Conservation (phyloP, 306 rosid species). For the Vicia villosa region DNA sequence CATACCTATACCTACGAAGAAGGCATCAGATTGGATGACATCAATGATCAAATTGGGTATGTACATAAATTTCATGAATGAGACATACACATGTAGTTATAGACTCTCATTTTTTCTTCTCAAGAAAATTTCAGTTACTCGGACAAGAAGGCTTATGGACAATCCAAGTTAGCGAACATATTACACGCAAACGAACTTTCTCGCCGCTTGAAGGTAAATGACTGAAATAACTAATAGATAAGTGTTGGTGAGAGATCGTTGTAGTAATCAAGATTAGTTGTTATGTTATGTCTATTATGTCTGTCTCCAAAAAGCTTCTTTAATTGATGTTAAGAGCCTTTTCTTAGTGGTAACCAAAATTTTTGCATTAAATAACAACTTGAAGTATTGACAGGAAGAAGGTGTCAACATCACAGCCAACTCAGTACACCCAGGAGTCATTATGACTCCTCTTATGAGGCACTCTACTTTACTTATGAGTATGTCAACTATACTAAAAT, state of each 20-base stretch:
- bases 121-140: constrained; percentile 56
- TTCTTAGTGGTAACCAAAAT: neutral
- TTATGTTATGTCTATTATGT: neutral
- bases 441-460: constrained; percentile 96
- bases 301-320: neutral
- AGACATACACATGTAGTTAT: too few relatives aligned
- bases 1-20: constrained; percentile 59
- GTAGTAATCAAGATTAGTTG: neutral
- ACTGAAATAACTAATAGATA: too few relatives aligned
- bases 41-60: constrained; percentile 68
- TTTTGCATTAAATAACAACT: neutral
- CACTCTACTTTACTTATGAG: constrained; percentile 74
- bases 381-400: constrained; percentile 55
- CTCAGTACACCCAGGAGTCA: constrained; percentile 86
- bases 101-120: neutral
- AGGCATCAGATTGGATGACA: constrained; percentile 66
- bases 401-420: constrained; percentile 81
- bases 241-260: too few relatives aligned
- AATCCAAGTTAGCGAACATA: constrained; percentile 86
- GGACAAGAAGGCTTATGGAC: constrained; percentile 90
- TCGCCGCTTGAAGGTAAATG: constrained; percentile 58
- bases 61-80: neutral
- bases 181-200: constrained; percentile 80
- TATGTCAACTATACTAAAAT: constrained; percentile 38
- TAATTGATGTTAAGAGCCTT: neutral